These are phyloP conservation scores for Penstemon barbatus DNA, from an alignment of 257 asterid genomes.

Conservation along the genomic window DNA sequence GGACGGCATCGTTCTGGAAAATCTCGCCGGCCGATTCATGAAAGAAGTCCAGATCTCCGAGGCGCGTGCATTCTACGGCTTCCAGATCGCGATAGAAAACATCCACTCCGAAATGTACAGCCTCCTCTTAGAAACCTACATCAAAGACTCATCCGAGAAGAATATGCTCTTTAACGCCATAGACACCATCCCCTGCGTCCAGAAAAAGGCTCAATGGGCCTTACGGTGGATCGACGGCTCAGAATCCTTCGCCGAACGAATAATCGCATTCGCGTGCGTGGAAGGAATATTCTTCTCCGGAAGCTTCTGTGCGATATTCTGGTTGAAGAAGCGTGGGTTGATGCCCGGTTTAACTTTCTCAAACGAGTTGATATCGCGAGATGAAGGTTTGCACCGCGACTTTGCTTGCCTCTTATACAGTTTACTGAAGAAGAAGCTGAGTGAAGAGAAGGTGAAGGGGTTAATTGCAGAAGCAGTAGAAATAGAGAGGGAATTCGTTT, in stretches of 20 bases:
- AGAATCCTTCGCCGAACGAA: slow-evolving; percentile 74
- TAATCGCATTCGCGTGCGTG: slow-evolving; percentile 84
- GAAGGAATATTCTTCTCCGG: slow-evolving; percentile 95
- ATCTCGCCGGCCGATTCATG: slow-evolving; percentile 95
- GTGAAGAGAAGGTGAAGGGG: slow-evolving; percentile 70
- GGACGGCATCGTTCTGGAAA: slow-evolving; percentile 90
- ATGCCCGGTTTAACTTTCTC: slow-evolving; percentile 90
- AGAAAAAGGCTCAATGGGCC: slow-evolving; percentile 89
- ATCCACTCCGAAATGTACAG: slow-evolving; percentile 79
- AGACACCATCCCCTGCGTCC: slow-evolving; percentile 80
- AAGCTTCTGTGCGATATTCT: slow-evolving; percentile 84
- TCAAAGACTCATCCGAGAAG: slow-evolving; percentile 74
- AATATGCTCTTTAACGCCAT: slow-evolving; percentile 63
- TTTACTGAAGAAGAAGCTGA: slow-evolving; percentile 59
- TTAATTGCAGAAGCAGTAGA: slow-evolving; percentile 68
- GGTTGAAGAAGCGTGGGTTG: slow-evolving; percentile 86
- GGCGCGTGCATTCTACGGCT: slow-evolving; percentile 84
- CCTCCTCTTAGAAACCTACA: slow-evolving; percentile 62
- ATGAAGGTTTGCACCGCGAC: slow-evolving; percentile 89
- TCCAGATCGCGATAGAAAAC: slow-evolving; percentile 67
- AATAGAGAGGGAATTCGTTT: slow-evolving; percentile 78
- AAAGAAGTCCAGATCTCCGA: slow-evolving; percentile 88
- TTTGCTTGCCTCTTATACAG: slow-evolving; percentile 84
- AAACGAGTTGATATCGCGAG: slow-evolving; percentile 81
- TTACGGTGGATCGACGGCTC: slow-evolving; percentile 88